Conservation (phyloP, 257 asterid species). For the Ligustrum vulgare region DNA sequence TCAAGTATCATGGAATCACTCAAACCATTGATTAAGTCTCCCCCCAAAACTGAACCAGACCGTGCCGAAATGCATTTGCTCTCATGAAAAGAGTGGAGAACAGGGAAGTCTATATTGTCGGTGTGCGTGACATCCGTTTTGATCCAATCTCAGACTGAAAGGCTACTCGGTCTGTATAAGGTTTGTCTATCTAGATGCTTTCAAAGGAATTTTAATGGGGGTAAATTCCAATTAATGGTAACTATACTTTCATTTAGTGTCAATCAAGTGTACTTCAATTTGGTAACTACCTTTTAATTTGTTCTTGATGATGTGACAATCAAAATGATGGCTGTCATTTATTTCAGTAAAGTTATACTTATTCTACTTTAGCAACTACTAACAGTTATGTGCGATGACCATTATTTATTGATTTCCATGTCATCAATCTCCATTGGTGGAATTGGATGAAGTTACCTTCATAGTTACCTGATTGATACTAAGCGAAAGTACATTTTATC, state of each 20-base stretch:
- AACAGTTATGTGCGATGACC: too few relatives aligned
- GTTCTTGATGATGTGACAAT: too few relatives aligned
- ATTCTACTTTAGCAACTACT: too few relatives aligned
- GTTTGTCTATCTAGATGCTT: slow-evolving; percentile 28
- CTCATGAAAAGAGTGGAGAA: slow-evolving; percentile 32
- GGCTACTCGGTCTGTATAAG: slow-evolving; percentile 26
- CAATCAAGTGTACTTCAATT: not conserved
- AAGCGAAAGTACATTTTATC: not conserved
- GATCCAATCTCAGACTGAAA: slow-evolving; percentile 25
- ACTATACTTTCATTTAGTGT: too few relatives aligned
- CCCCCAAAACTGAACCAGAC: slow-evolving; percentile 52
- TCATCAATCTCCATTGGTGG: too few relatives aligned
- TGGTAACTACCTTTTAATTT: too few relatives aligned
- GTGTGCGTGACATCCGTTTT: slow-evolving; percentile 21
- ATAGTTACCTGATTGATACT: too few relatives aligned
- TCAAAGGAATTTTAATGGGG: not conserved
- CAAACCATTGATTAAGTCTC: slow-evolving; percentile 53
- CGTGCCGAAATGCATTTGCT: slow-evolving; percentile 46
- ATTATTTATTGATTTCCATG: too few relatives aligned
- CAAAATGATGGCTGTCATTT: too few relatives aligned
- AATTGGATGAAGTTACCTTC: too few relatives aligned
- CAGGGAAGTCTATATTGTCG: slow-evolving; percentile 15
- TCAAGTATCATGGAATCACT: slow-evolving; percentile 79
- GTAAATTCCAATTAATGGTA: too few relatives aligned
- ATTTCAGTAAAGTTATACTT: too few relatives aligned